Evolutionary conservation across 1,284 basidiomycete genomes (phyloP).

Genomic region (Moesziomyces sp.): DNA sequence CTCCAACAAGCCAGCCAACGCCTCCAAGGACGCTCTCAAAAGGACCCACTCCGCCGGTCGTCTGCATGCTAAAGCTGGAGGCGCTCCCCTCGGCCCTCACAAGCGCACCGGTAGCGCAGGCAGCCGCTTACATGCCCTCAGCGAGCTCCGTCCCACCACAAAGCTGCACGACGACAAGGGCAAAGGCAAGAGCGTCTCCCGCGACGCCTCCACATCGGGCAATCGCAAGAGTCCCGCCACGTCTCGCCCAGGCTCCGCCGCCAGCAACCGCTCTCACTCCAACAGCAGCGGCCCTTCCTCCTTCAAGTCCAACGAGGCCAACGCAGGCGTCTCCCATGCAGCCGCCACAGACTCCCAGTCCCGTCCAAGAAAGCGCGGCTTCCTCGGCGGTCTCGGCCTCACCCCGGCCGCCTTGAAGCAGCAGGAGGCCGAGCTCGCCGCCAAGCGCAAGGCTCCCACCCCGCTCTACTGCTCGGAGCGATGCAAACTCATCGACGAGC

Average conservation of each 20-base stretch:
- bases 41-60: conserved; percentile 53
- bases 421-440: conserved; percentile 44
- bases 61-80: conserved; percentile 49
- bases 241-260: conserved; percentile 38
- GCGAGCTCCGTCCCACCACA: conserved; percentile 60
- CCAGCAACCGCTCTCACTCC: conserved; percentile 43
- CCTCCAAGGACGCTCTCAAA: conserved; percentile 36
- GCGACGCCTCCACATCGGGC: conserved; percentile 5
- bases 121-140: conserved; percentile 56
- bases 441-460: conserved; percentile 42
- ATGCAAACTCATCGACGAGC: conserved; percentile 57
- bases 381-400: conserved; percentile 51
- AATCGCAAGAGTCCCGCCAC: conserved; percentile 37
- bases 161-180: conserved; percentile 52
- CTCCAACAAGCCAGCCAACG: conserved; percentile 7
- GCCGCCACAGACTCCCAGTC: conserved; percentile 5
- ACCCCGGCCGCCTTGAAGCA: conserved; percentile 51
- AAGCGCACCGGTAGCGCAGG: conserved; percentile 58
- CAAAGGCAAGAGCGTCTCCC: conserved; percentile 19
- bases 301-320: conserved; percentile 44
- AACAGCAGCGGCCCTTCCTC: conserved; percentile 44
- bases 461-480: conserved; percentile 62
- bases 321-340: conserved; percentile 8
- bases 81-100: conserved; percentile 43
- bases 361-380: conserved; percentile 44